Evolutionary conservation across 1,284 basidiomycete genomes (phyloP), one percentile per base, ranked within the genome.

Genomic region (Ustilago nuda): DNA sequence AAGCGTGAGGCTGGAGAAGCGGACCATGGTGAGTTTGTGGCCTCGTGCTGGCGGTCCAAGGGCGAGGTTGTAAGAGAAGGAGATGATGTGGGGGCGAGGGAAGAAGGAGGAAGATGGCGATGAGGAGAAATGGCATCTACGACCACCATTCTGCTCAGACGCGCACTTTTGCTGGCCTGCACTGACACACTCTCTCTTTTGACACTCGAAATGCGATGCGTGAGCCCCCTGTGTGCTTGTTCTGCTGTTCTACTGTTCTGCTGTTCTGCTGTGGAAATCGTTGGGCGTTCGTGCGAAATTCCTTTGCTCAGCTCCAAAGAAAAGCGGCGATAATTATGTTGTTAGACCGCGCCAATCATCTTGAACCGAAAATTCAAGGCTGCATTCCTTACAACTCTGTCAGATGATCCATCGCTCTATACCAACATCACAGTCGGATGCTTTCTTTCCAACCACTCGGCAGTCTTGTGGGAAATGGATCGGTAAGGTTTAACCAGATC

Each of bases 21-120:
- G 73, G 23, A 76, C 73, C 73, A 76, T 76, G 19, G 36, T 56
- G 59, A 54, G 33, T 27, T 4, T 51, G n/a, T 35, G n/a, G 30
- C 8, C 12, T 11, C 9, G 48, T 39, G 13, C 39, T 9, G n/a
- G 30, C 13, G 30, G 36, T 37, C 1, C n/a, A n/a, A 19, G 11
- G 46, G 13, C 36, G 15, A 33, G 52, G 56, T 33, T 46, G 13
- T 9, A 57, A 43, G 19, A 19, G 12, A 15, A 13, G 37, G 13
- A 8, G 33, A 36, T 39, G 6, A 30, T 35, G 32, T 33, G 23
- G 23, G 23, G 23, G 3, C 23, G 23, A 27, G 23, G 23, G 23
- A 27, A 27, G 23, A 27, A 27, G 23, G 23, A 27, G 23, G 36
- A 17, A 1, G 19, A 41, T 23, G 36, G 7, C n/a, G 27, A 55